Base-by-base conservation (phyloP, 176 grass and related monocot genomes). In the Oryza meridionalis region DNA sequence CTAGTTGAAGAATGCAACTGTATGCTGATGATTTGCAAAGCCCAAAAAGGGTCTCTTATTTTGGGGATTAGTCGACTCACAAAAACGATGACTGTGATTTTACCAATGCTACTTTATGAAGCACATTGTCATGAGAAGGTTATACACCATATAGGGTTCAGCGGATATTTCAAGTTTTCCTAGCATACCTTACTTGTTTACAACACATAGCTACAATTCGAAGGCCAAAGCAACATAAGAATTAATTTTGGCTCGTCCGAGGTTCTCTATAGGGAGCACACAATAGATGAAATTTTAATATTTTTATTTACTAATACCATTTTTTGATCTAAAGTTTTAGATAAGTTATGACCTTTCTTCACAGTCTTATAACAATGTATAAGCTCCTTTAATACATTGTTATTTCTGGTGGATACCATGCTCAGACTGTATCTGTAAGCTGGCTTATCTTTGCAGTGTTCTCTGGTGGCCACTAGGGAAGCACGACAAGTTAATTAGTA, bases 391-490 rank as follows among this genome's bases (percentile, higher is more conserved):
- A 35, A 51, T 66, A 66, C 37, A 15, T 49, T 8, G 3, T 65
- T 19, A 67, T 67, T 58, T 75, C 12, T 76, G 31, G 21, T 66
- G 5, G 45, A 21, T 24, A 16, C 17, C 35, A 38, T 10, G 12
- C 21, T 83, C 9, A 25, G 72, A 77, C 37, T 38, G 38, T 72
- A 33, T 68, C n/a, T 68, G 21, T 85, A 80, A 89, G 69, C 11
- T 85, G 50, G 53, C 37, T 70, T 86, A 38, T 84, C 88, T 3
- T 90, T 85, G 77, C 88, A 98, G 96, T 83, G 84, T 99, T 38
- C 90, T 99, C 82, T 94, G 91, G 91, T 96, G 93, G 93, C 91
- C 91, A 69, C 45, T 84, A 68, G 96, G 96, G 49, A 99, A 94
- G 81, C 80, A 96, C 59, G 96, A 99, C 77, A 96, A 95, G 74